phyloP scores from a whole-genome alignment of 2,329 filamentous ascomycete genomes.

The Aspergillus brasiliensis region DNA sequence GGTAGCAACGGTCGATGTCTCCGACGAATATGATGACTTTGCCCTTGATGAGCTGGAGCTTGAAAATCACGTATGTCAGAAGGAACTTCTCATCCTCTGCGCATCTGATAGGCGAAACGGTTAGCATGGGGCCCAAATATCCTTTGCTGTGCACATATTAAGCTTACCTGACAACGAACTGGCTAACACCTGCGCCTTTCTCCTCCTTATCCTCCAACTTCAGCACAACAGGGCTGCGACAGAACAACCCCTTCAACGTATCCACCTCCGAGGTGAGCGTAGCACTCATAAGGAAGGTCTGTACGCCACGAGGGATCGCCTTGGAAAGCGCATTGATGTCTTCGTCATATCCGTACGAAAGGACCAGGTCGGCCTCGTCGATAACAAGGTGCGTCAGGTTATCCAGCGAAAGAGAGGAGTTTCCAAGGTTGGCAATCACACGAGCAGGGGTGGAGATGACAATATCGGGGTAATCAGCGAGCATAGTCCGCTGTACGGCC shows the following conservation, averaged over 20 bases:
- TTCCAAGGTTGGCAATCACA: constrained; percentile 75
- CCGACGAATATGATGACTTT: constrained; percentile 85
- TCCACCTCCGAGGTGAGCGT: constrained; percentile 88
- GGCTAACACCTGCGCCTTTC: constrained; percentile 74
- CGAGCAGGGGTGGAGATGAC: constrained; percentile 89
- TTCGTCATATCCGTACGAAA: constrained; percentile 92
- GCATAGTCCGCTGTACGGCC: constrained; percentile 80
- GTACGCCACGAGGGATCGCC: constrained; percentile 78
- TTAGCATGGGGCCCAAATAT: constrained; percentile 22
- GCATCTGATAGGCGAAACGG: constrained; percentile 54
- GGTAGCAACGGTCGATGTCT: constrained; percentile 86
- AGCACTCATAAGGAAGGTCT: constrained; percentile 91
- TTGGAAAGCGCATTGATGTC: constrained; percentile 80
- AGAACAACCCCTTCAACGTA: constrained; percentile 81
- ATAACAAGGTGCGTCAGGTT: constrained; percentile 78
- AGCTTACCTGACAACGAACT: constrained; percentile 78
- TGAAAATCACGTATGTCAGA: constrained; percentile 90
- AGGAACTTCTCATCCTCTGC: constrained; percentile 98
- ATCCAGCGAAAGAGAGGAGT: constrained; percentile 68
- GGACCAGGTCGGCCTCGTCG: constrained; percentile 89
- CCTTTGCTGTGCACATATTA: background rate
- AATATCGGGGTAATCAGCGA: constrained; percentile 84
- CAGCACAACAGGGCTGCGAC: constrained; percentile 74
- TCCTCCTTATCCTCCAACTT: constrained; percentile 82
- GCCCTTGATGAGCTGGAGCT: constrained; percentile 88